These are phyloP conservation scores for Petunia hybrid DNA, from an alignment of 305 asterid species.

Conservation along the genomic window DNA sequence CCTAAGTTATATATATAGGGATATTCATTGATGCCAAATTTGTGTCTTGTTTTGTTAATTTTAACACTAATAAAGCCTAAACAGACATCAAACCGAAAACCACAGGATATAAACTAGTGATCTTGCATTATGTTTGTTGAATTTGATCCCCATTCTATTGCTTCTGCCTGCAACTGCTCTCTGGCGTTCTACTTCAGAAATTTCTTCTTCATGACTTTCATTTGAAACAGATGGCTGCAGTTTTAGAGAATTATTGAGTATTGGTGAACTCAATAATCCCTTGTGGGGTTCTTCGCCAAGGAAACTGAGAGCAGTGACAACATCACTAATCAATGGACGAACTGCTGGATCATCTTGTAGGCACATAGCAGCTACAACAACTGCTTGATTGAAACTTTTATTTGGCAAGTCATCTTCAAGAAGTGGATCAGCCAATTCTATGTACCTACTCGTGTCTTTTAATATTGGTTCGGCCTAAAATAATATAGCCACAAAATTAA, in stretches of 20 bases:
- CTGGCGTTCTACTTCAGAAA: conserved; percentile 53
- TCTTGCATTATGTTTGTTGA: conserved; percentile 43
- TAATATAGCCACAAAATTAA: not conserved
- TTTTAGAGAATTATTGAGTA: conserved; percentile 31
- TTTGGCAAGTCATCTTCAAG: conserved; percentile 40
- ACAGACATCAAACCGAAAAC: not conserved
- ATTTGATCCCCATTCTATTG: conserved; percentile 70
- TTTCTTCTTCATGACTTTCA: not conserved
- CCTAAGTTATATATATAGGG: too few relatives aligned
- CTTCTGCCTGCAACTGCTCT: conserved; percentile 74
- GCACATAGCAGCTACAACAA: conserved; percentile 53
- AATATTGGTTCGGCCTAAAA: conserved; percentile 48
- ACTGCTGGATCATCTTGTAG: conserved; percentile 44
- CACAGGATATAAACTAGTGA: not conserved
- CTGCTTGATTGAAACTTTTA: conserved; percentile 51
- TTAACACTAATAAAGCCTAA: not conserved
- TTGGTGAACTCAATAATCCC: conserved; percentile 1
- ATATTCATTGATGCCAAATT: too few relatives aligned
- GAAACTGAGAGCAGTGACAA: conserved; percentile 47
- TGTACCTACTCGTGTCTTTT: conserved; percentile 40
- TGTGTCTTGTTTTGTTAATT: too few relatives aligned
- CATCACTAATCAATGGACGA: conserved; percentile 50
- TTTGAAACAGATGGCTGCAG: not conserved
- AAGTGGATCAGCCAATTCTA: conserved; percentile 45
- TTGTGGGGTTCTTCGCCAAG: conserved; percentile 37